phyloP scores from a whole-genome alignment of 108 stramenopile genomes.

The Cyclostephanos tholiformis region DNA sequence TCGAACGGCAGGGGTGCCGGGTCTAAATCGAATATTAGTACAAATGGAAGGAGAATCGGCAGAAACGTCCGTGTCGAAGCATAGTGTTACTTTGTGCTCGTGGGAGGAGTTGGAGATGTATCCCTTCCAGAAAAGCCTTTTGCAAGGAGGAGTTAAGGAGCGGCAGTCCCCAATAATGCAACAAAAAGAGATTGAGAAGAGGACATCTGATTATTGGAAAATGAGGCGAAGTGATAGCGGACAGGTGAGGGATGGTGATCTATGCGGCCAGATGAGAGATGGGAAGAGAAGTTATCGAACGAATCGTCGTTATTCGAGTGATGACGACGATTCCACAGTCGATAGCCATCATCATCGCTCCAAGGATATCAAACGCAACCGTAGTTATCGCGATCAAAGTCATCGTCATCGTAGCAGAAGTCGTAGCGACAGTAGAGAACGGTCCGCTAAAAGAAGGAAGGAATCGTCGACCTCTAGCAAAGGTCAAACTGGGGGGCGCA shows the following conservation, averaged over 20 bases:
- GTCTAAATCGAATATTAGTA: conserved; percentile 78
- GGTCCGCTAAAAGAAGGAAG: conserved; percentile 13
- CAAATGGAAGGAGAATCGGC: conserved; percentile 61
- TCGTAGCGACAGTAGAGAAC: conserved; percentile 18
- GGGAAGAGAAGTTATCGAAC: conserved; percentile 24
- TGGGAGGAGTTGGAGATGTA: conserved; percentile 63
- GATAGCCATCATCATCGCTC: conserved; percentile 14
- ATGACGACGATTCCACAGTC: background rate
- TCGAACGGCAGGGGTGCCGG: conserved; percentile 78
- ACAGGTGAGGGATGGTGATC: conserved; percentile 12
- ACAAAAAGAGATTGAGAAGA: conserved; percentile 5
- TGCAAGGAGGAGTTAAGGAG: conserved; percentile 2
- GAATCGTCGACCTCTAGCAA: background rate
- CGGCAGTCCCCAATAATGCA: background rate
- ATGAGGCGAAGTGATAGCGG: conserved; percentile 1
- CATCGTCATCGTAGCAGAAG: conserved; percentile 25
- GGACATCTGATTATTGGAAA: conserved; percentile 16
- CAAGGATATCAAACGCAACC: conserved; percentile 28
- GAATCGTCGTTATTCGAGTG: conserved; percentile 1
- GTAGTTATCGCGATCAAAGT: conserved; percentile 20
- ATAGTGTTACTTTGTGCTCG: conserved; percentile 54
- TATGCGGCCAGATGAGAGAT: conserved; percentile 10
- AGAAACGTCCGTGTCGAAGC: conserved; percentile 62
- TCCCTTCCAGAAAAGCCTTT: conserved; percentile 54
- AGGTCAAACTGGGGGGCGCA: background rate